Conservation (phyloP, 306 rosid genomes). For the Ormosia semicastrata region DNA sequence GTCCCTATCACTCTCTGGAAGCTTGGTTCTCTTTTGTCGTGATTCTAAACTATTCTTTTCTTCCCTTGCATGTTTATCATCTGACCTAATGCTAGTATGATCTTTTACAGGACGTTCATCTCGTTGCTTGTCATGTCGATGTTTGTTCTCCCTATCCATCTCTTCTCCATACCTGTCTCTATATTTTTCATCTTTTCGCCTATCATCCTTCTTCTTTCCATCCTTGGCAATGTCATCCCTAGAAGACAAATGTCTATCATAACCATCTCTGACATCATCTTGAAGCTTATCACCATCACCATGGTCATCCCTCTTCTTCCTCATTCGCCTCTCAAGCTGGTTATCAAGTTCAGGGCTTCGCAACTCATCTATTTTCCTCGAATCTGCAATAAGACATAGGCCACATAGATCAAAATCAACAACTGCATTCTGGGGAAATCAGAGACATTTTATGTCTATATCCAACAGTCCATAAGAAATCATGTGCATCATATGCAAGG, state of each 20-base stretch:
- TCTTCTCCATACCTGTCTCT: slow-evolving; percentile 77
- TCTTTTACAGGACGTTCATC: slow-evolving; percentile 71
- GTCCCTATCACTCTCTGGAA: slow-evolving; percentile 61
- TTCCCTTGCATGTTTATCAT: slow-evolving; percentile 73
- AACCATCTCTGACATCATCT: slow-evolving; percentile 62
- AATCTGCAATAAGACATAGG: slow-evolving; percentile 45
- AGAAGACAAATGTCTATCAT: slow-evolving; percentile 53
- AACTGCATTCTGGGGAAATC: not conserved
- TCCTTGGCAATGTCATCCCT: slow-evolving; percentile 71
- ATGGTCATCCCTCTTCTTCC: slow-evolving; percentile 72
- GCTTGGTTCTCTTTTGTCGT: slow-evolving; percentile 72
- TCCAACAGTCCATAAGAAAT: not conserved
- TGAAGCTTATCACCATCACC: slow-evolving; percentile 61
- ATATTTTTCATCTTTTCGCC: slow-evolving; percentile 79
- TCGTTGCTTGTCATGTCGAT: slow-evolving; percentile 69
- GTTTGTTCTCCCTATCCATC: slow-evolving; percentile 71
- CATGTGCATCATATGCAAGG: not conserved
- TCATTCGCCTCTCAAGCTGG: slow-evolving; percentile 63
- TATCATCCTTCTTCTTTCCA: slow-evolving; percentile 78
- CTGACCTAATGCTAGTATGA: slow-evolving; percentile 58
- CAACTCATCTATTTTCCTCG: slow-evolving; percentile 55
- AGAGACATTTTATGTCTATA: not conserved
- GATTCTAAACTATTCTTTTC: slow-evolving; percentile 66
- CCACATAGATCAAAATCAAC: slow-evolving; percentile 16
- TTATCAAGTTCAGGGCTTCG: slow-evolving; percentile 69